Conservation (phyloP, 495 filamentous ascomycete species). For the Aspergillus nanangensis region DNA sequence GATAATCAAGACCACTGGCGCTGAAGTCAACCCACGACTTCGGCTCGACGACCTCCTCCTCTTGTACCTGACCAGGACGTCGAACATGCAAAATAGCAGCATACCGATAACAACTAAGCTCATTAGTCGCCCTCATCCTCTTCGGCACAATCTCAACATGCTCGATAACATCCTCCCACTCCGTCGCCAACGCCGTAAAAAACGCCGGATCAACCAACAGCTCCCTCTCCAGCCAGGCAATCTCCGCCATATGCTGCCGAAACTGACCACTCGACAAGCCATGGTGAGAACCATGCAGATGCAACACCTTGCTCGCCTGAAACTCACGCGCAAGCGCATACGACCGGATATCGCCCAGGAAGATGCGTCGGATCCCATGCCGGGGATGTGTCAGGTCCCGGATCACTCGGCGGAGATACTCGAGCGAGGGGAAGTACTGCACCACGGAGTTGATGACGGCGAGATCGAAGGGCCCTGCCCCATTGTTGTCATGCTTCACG, state of each 20-base stretch:
- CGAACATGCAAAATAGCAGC: not conserved
- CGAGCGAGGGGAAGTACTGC: constrained; percentile 1
- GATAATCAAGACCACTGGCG: not conserved
- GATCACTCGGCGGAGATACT: not conserved
- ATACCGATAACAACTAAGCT: constrained; percentile 3
- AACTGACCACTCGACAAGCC: not conserved
- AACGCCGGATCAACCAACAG: constrained; percentile 4
- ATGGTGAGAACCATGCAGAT: not conserved
- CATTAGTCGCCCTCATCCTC: not conserved
- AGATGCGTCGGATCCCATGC: not conserved
- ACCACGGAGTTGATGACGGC: constrained; percentile 4
- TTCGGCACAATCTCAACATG: constrained; percentile 4
- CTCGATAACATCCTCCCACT: not conserved
- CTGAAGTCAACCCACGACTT: constrained; percentile 1
- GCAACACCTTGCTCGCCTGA: not conserved
- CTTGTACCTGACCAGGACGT: not conserved
- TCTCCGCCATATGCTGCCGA: not conserved
- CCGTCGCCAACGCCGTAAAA: not conserved
- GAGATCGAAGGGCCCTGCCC: not conserved
- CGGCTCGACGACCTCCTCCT: too few relatives aligned
- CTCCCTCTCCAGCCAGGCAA: not conserved
- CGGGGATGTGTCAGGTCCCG: not conserved
- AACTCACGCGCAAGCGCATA: not conserved
- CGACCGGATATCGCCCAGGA: constrained; percentile 3
- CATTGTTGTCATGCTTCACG: not conserved